Conservation (phyloP, 495 filamentous ascomycete genomes). For the Podospora anserina region DNA sequence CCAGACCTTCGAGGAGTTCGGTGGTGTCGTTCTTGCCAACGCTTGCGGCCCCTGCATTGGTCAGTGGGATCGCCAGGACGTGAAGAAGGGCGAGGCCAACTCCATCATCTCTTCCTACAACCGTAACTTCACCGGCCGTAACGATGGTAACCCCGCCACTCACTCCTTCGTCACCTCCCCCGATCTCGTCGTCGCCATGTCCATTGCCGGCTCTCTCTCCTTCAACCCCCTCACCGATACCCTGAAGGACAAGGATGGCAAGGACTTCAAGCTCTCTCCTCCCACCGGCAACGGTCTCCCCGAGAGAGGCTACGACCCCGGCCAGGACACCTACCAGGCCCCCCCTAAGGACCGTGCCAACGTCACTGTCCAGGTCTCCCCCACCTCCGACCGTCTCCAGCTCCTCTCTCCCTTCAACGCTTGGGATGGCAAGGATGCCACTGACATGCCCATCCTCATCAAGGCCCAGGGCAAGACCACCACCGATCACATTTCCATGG, state of each 20-base stretch:
- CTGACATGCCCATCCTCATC: slow-evolving; percentile 89
- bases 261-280: slow-evolving; percentile 81
- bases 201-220: slow-evolving; percentile 82
- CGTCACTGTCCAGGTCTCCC: slow-evolving; percentile 80
- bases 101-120: slow-evolving; percentile 38
- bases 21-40: slow-evolving; percentile 93
- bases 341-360: slow-evolving; percentile 73
- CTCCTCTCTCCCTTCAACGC: slow-evolving; percentile 77
- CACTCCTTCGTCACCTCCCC: slow-evolving; percentile 99
- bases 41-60: slow-evolving; percentile 79
- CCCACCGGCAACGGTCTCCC: slow-evolving; percentile 85
- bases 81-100: slow-evolving; percentile 96
- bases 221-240: slow-evolving; percentile 97
- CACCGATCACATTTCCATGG: slow-evolving; percentile 99
- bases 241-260: slow-evolving; percentile 94
- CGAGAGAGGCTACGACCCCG: slow-evolving; percentile 80
- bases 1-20: slow-evolving; percentile 94
- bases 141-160: slow-evolving; percentile 97
- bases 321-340: slow-evolving; percentile 94
- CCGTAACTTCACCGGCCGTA: slow-evolving; percentile 98
- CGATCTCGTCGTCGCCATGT: slow-evolving; percentile 90
- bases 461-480: slow-evolving; percentile 98
- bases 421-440: slow-evolving; percentile 94
- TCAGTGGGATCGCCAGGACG: slow-evolving; percentile 93
- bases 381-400: slow-evolving; percentile 89